Conservation (phyloP, 768 basidiomycete species). For the Dentipellis sp. region DNA sequence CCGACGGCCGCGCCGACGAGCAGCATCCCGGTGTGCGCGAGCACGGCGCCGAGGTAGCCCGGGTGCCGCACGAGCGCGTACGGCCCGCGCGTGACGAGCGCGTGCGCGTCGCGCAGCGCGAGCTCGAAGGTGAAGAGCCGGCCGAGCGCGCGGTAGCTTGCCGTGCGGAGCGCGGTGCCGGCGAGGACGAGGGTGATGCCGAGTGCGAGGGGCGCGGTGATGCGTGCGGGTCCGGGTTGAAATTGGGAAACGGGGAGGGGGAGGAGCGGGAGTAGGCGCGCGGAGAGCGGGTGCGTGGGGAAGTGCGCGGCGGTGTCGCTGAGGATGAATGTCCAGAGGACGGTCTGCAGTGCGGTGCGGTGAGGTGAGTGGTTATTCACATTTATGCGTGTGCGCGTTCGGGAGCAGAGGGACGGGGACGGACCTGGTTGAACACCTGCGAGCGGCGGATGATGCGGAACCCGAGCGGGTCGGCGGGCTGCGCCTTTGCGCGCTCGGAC, state of each 20-base stretch:
- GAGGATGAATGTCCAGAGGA: neutral
- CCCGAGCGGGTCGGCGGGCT: neutral
- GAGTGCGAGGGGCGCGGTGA: conserved; percentile 10
- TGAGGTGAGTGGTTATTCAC: neutral
- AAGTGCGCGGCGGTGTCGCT: neutral
- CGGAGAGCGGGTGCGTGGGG: neutral
- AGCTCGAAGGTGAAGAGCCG: conserved; percentile 22
- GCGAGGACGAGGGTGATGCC: conserved; percentile 7
- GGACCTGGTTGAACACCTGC: neutral
- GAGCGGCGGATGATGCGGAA: neutral
- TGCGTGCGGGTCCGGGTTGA: neutral
- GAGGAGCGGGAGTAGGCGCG: neutral
- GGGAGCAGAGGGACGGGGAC: neutral
- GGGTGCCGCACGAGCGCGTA: conserved; percentile 24
- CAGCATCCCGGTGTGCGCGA: conserved; percentile 6
- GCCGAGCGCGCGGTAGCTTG: conserved; percentile 19
- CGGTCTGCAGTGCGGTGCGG: neutral
- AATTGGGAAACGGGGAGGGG: neutral
- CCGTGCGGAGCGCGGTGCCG: conserved; percentile 9
- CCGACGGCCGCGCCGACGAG: conserved; percentile 9
- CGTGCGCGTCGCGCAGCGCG: conserved; percentile 16
- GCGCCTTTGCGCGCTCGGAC: neutral
- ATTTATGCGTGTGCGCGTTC: neutral
- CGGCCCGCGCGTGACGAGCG: conserved; percentile 19
- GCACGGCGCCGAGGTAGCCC: conserved; percentile 13